Evolutionary conservation across 495 filamentous ascomycete genomes (phyloP), one percentile per base, ranked within the genome.

Genomic region (Delitschia confertaspora): DNA sequence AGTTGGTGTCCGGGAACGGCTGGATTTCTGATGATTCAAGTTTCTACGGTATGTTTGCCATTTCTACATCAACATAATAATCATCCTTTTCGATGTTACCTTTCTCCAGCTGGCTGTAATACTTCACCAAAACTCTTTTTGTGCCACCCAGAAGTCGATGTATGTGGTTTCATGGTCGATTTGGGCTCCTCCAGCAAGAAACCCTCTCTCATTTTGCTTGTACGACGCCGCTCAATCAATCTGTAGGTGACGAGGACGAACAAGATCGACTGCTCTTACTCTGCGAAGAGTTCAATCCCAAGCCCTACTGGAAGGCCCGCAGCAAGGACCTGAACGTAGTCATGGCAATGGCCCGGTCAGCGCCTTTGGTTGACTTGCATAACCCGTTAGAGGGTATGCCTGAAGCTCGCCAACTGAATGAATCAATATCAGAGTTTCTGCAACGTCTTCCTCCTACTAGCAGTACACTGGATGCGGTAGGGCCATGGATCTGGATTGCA

Each of bases 401-500:
- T 27, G 62, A 57, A 47, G 72, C 61, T 19, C 65, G 67, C 51
- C 74, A 79, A 43, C 60, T 75, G 20, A 60, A 57, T 29, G 86
- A 93, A 55, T 67, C 72, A 10, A 61, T 82, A 26, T 51, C 65
- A 7, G 61, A 70, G 0, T 93, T 93, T 48, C 59, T 88, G 2
- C 45, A 60, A 3, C 79, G 84, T 9, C 65, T 86, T 0, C 76
- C 79, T 4, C 84, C 82, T 1, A 73, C 73, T 3, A 78, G 65
- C 4, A 17, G 44, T 17, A 55, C 53, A 2, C 9, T 41, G 5
- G 42, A 9, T 24, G n/a, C 42, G 1, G 45, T 47, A 3, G 67
- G 71, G 1, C 71, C 70, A 1, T 91, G 83, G 80, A 81, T 93
- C 27, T 82, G 69, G 65, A 69, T 79, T 42, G 63, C 60, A 11